Conservation (phyloP, 2,329 filamentous ascomycete genomes). For the Cytospora chrysosperma region DNA sequence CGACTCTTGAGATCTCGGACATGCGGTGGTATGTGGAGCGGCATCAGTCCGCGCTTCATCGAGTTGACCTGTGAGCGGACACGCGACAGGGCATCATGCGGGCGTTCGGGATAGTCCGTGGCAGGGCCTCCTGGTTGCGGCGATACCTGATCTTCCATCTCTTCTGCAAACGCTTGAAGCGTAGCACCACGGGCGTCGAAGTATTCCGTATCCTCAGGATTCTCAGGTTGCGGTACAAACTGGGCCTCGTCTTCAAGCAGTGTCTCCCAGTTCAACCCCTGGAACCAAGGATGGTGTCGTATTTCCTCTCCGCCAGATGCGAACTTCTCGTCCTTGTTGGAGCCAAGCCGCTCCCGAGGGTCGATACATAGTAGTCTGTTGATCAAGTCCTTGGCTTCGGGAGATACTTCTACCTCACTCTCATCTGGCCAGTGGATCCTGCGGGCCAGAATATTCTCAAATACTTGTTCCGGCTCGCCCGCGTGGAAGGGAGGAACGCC, state of each 20-base stretch:
- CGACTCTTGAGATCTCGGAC: conserved; percentile 87
- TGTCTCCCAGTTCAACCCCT: conserved; percentile 82
- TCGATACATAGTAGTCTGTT: conserved; percentile 87
- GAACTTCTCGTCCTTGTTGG: conserved; percentile 81
- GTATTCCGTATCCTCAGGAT: conserved; percentile 97
- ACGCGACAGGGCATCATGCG: conserved; percentile 89
- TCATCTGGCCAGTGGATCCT: conserved; percentile 92
- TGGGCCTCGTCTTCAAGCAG: conserved; percentile 93
- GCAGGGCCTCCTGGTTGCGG: conserved; percentile 68
- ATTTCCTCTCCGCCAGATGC: conserved; percentile 87
- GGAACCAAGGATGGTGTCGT: conserved; percentile 84
- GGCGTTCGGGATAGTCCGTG: conserved; percentile 80
- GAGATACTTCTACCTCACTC: conserved; percentile 73
- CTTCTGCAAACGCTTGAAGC: conserved; percentile 86
- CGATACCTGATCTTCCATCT: conserved; percentile 85
- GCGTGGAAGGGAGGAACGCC: conserved; percentile 94
- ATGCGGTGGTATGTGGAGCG: conserved; percentile 92
- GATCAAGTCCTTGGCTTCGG: conserved; percentile 90
- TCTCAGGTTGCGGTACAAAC: conserved; percentile 88
- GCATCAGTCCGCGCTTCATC: conserved; percentile 89
- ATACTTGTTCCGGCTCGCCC: conserved; percentile 84
- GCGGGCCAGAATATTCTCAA: conserved; percentile 90
- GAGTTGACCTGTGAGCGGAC: conserved; percentile 85
- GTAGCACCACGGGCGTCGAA: conserved; percentile 92
- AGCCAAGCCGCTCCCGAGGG: conserved; percentile 76